These are phyloP conservation scores for Pseudogymnoascus sp. DNA, from an alignment of 2,329 filamentous ascomycete species.

Conservation along the genomic window DNA sequence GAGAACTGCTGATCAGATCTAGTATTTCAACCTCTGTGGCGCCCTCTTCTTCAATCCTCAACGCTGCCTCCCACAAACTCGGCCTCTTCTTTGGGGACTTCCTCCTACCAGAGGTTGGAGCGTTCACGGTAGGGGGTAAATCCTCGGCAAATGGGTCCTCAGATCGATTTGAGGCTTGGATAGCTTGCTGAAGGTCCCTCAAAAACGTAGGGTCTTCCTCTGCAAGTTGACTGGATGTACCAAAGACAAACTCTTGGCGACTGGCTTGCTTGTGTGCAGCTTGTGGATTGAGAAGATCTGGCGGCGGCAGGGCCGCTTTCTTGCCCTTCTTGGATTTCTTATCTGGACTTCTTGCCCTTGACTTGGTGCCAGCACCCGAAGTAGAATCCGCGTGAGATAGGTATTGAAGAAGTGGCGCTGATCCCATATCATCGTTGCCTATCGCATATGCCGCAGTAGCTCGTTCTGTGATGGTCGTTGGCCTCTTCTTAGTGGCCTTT, in stretches of 20 bases:
- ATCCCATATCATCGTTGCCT: constrained; percentile 25
- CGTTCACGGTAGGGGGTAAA: not conserved
- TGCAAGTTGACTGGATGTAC: constrained; percentile 75
- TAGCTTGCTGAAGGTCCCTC: constrained; percentile 52
- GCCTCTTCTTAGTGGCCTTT: constrained; percentile 57
- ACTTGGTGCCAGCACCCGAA: constrained; percentile 13
- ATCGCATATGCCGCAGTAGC: constrained; percentile 62
- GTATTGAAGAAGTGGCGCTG: constrained; percentile 39
- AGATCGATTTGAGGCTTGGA: constrained; percentile 47
- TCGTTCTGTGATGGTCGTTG: constrained; percentile 68
- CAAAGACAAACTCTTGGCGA: constrained; percentile 72
- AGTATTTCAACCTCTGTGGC: constrained; percentile 55
- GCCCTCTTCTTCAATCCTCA: constrained; percentile 56
- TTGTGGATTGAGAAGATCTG: constrained; percentile 56
- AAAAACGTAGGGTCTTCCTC: constrained; percentile 60
- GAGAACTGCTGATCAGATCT: constrained; percentile 40
- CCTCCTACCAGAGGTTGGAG: not conserved
- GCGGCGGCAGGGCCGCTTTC: constrained; percentile 30
- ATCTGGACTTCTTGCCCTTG: constrained; percentile 19
- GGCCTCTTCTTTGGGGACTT: constrained; percentile 14
- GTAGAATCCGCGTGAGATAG: constrained; percentile 27
- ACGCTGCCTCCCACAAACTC: constrained; percentile 62
- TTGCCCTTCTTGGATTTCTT: constrained; percentile 31
- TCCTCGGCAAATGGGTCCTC: constrained; percentile 20
- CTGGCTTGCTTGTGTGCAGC: constrained; percentile 58